Evolutionary conservation across 1,284 basidiomycete genomes (phyloP), one percentile per base, ranked within the genome.

Genomic region (Boletellus sp.): DNA sequence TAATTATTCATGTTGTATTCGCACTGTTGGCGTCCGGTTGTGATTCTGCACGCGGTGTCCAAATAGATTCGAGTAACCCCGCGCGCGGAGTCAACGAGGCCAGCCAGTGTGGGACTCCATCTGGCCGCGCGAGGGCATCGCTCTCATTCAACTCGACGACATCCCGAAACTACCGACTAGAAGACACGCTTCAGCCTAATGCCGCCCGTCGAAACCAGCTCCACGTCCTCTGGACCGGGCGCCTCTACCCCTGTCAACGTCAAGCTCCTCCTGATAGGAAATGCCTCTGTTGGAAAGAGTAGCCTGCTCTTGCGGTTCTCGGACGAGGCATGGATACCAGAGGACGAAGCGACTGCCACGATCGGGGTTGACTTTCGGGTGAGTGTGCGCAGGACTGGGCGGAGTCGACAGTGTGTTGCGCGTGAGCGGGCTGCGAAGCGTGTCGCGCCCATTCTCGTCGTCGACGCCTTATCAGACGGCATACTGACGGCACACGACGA

Each of bases 301-400:
- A 95, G 92, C 55, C 76, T 99, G 8, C 73, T 99, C 1, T 75
- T 98, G 7, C 81, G 96, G 8, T 99, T 97, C 77, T 96, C 94
- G 4, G 95, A 99, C 67, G 91, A 97, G 71, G 91, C 93, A 61
- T 99, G 95, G 83, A 74, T 98, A 30, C 86, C 91, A 21, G 92
- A 97, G 63, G 96, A 98, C 65, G 96, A 98, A 73, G 86, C 89
- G 40, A 89, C 86, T 51, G 92, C 94, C 22, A 97, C 94, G n/a
- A 97, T 97, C 62, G 91, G 90, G 12, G 86, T 91, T 1, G 88
- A 90, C 67, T 90, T 89, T 69, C 75, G 87, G 57, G 87, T 86
- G 69, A 66, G 85, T 76, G 10, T 8, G 1, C 21, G 15, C 28
- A 3, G 26, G 26, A 28, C 30, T 15, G 22, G 22, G 22, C 5